Conservation (phyloP, 768 basidiomycete species). For the Steccherinum ochraceum region DNA sequence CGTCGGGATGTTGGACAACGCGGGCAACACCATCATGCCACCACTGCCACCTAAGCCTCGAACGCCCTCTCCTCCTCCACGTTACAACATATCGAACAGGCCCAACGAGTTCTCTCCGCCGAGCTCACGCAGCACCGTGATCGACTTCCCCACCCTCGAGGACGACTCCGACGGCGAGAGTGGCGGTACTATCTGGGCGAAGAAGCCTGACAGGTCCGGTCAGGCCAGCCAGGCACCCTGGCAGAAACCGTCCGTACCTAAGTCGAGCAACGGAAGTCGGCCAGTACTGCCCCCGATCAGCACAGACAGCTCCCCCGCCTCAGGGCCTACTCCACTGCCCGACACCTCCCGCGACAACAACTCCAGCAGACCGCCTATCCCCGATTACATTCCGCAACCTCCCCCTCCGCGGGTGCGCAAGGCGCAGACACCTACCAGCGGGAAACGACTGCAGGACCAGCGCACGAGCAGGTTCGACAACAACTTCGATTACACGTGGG, state of each 20-base stretch:
- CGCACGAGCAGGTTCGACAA: conserved; percentile 24
- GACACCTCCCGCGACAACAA: conserved; percentile 11
- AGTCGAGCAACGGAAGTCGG: conserved; percentile 6
- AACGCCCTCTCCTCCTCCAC: neutral
- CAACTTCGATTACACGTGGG: conserved; percentile 71
- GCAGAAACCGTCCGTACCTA: conserved; percentile 3
- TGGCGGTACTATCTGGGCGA: conserved; percentile 41
- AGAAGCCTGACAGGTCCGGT: conserved; percentile 23
- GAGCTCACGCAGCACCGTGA: conserved; percentile 3
- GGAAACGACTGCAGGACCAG: conserved; percentile 17
- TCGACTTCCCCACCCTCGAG: conserved; percentile 11
- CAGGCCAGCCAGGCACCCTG: conserved; percentile 5
- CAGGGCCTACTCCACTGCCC: conserved; percentile 5
- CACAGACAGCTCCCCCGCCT: conserved; percentile 18
- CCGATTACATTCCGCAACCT: conserved; percentile 16
- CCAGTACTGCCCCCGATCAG: conserved; percentile 20
- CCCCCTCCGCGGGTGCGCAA: conserved; percentile 11
- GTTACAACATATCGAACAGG: neutral
- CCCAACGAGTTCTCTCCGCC: neutral
- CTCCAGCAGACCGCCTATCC: conserved; percentile 10
- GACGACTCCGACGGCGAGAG: conserved; percentile 46
- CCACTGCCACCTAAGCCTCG: neutral
- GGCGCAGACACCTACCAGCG: neutral
- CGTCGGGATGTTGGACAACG: neutral
- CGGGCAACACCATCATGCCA: conserved; percentile 6